Base-by-base conservation (phyloP, 2,329 filamentous ascomycete species). In the Penicillium crustosum region DNA sequence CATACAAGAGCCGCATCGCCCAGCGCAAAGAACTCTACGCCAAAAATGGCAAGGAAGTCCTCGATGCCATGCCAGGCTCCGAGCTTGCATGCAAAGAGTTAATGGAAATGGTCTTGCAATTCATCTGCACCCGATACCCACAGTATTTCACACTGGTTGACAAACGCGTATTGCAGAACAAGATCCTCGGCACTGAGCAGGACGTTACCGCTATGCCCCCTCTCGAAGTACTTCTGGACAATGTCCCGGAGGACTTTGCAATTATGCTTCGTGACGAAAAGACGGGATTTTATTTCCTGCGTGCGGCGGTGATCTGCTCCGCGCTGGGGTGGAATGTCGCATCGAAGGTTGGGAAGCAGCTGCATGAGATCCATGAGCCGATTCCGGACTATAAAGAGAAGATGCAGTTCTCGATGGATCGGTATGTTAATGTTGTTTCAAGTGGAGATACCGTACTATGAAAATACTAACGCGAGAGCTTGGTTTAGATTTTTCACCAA, bases 371-470 rank as follows among this genome's bases (percentile, higher is more conserved):
- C 59, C 91, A 96, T 69, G 76, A 76, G 1, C 81, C 83, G 0
- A 88, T 96, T 23, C 91, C 91, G 0, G 89, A 94, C 66, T 95
- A 93, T 72, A 89, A 89, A 64, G 88, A 90, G 71, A 95, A 93
- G 78, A 92, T 95, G 89, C 84, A 89, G 38, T 89, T 91, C 62
- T 92, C 89, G 41, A 93, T 96, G 88, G 90, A 95, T 68, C 82
- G 90, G 84, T 91, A 75, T 50, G 82, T 68, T 29, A 21, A 2
- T 54, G 17, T 3, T 7, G 4, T 5, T 8, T 6, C 3, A 17
- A 9, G 3, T 10, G 8, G 21, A 17, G 2, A 23, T 33, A n/a
- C 1, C 9, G 6, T 19, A 8, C 5, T 13, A 12, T 15, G 21
- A 15, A 42, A 12, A 7, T 38, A 4, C 29, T 53, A 2, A 57